Percentiles rank a stretch among this genome's conserved stretches.
Evolutionary conservation across 2,329 filamentous ascomycete species (phyloP).

Genomic region (Fusarium sp.): DNA sequence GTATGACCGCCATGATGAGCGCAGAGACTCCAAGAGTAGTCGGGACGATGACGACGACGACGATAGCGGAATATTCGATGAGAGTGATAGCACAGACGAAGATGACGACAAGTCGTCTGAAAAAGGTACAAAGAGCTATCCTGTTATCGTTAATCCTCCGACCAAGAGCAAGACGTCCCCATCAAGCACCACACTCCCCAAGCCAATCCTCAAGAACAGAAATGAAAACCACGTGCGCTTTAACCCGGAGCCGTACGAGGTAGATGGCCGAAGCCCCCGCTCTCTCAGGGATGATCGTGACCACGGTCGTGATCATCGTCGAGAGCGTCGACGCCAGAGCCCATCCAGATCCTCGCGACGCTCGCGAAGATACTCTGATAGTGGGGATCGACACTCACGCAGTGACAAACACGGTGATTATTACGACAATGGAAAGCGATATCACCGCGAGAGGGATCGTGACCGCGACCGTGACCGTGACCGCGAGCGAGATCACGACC

Average conservation of each 20-base stretch:
- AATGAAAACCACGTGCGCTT: conserved; percentile 71
- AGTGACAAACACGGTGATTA: conserved; percentile 56
- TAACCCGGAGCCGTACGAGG: conserved; percentile 63
- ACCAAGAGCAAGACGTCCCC: conserved; percentile 54
- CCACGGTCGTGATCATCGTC: conserved; percentile 47
- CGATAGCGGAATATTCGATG: conserved; percentile 51
- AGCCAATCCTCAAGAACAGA: conserved; percentile 74
- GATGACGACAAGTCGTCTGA: conserved; percentile 53
- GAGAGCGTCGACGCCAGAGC: conserved; percentile 40
- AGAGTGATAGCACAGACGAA: conserved; percentile 53
- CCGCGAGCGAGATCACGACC: conserved; percentile 39
- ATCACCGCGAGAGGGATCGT: conserved; percentile 56
- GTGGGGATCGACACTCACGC: conserved; percentile 44
- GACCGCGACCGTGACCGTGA: conserved; percentile 42
- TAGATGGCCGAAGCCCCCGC: conserved; percentile 53
- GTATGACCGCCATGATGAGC: conserved; percentile 32
- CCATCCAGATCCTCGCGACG: conserved; percentile 43
- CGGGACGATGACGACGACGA: conserved; percentile 53
- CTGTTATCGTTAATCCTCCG: conserved; percentile 57
- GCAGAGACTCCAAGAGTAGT: conserved; percentile 54
- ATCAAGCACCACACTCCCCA: conserved; percentile 60
- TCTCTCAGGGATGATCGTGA: conserved; percentile 54
- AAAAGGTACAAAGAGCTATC: conserved; percentile 54
- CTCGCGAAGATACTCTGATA: conserved; percentile 49
- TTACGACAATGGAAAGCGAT: conserved; percentile 52